Base-by-base conservation (phyloP, 257 asterid species). In the Parsonsia alboflavescens region DNA sequence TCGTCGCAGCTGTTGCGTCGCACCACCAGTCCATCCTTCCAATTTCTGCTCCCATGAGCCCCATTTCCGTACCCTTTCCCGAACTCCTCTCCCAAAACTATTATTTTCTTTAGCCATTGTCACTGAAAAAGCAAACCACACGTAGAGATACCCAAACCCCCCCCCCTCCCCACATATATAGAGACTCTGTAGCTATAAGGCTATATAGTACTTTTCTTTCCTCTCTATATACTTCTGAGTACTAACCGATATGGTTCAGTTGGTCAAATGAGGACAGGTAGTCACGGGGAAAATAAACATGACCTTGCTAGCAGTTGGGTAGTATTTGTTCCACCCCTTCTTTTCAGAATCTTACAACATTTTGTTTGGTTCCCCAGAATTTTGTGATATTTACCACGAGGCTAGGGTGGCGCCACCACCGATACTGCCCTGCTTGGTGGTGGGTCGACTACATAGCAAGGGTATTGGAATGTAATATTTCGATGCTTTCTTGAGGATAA, bases 221-320 rank as follows among this genome's bases (percentile, higher is more conserved):
- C 17, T 62, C 22, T 30, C 17, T 62, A 0, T 30, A 10, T 58
- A n/a, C 39, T 58, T 33, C 8, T 30, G 68, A 15, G 46, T 63
- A 36, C 45, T 33, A 22, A 63, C 68, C 44, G 24, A 9, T 30
- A 10, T 22, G 73, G 22, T 9, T 21, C 59, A 71, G 7, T 44
- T 71, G 77, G 77, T 73, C 79, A 69, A 78, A 72, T 10, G 62
- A 19, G 36, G 15, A 46, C 1, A 10, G 7, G 21, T 70, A 48
- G 79, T 50, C 74, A 79, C 75, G 68, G 66, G 39, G 28, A 57
- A 73, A n/a, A n/a, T n/a, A 73, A 68, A 76, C 80, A 70, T 76
- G 75, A 71, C 54, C 5, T 52, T 82, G 81, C 64, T 75, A 58
- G 66, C 45, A 42, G 33, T 71, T 82, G 61, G 73, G 73, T 79